Evolutionary conservation across 2,329 filamentous ascomycete genomes (phyloP), one percentile per base, ranked within the genome.

Genomic region (Ilyonectria sp.): DNA sequence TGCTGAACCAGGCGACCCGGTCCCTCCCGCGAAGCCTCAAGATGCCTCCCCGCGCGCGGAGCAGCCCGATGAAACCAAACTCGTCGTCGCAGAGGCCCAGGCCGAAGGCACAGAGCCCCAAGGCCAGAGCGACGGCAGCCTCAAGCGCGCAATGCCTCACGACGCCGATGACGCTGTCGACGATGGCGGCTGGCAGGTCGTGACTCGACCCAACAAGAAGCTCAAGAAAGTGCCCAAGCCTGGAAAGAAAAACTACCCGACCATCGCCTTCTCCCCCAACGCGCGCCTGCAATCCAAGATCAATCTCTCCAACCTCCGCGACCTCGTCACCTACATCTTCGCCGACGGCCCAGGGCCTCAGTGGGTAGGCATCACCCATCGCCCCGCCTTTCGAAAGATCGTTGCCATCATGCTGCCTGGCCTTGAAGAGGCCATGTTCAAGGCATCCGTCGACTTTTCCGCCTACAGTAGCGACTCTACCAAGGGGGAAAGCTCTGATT

Each of bases 401-500:
- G 95, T 98, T 33, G 89, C 93, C 46, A 84, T 99, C 71, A 95
- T 98, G 93, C 91, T 98, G 11, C 96, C 96, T 11, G 96, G 96
- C 0, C 83, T 99, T 26, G 95, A 98, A 78, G 89, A 94, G 75
- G 92, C 90, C 69, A 96, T 98, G 93, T 97, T 98, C 82, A 89
- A 92, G 79, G 86, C 89, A 13, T 77, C 81, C 43, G 84, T 87
- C 43, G 82, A 90, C 70, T 86, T 86, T 55, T 77, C 80, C 10
- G 81, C 77, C 1, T 89, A 86, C 74, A 83, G 85, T 49, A 77
- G 82, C 29, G 70, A 63, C 67, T 73, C 21, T 77, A 78, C 55
- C 76, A 77, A 37, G 76, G 82, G 19, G 76, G 82, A 47, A 58
- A 68, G 62, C 29, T 43, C 66, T 3, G 70, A 80, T 15, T 69